Evolutionary conservation across 1,139 yeast genomes (phyloP), one percentile per base, ranked within the genome.

Genomic region (Blastobotrys arbuscula): DNA sequence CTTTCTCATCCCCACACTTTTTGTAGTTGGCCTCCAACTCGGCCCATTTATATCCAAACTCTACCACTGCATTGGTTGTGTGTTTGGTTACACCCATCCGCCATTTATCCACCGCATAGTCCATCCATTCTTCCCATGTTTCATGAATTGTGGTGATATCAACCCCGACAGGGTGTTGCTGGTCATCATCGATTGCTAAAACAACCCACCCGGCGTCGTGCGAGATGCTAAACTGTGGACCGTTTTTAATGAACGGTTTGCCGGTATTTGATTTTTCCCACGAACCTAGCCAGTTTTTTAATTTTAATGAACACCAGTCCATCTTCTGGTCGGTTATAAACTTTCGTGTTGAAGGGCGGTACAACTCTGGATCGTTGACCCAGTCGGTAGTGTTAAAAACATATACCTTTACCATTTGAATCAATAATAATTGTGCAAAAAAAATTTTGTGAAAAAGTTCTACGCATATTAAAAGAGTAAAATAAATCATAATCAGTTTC

Each of bases 151-250:
- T 16, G 10, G 39, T 19, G 2, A 36, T 19, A 19, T 36, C 39
- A n/a, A 36, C 26, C 21, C 39, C 39, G 15, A 36, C 39, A 7
- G 4, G 15, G 10, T 15, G 15, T 7, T 19, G 5, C 10, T 15
- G 5, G 7, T n/a, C 16, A 3, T 15, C 40, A 34, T 34, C 18
- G 8, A 42, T 33, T 12, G 30, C 38, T 15, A 42, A n/a, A 4
- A 28, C 44, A 20, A 33, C 38, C 8, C 2, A 31, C 10, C 38
- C 44, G 2, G 39, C 28, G 8, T 42, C 44, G n/a, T 42, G 44
- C 13, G 34, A 21, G 9, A 20, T 42, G 31, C 16, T 31, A 28
- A 42, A 42, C 15, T 42, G 30, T 6, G 21, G 21, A 10, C 42
- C 42, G 15, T 21, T 16, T 28, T 7, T 5, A n/a, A 39, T 19